Base-by-base conservation (phyloP, 2,329 filamentous ascomycete genomes). In the Colletotrichum sp. region DNA sequence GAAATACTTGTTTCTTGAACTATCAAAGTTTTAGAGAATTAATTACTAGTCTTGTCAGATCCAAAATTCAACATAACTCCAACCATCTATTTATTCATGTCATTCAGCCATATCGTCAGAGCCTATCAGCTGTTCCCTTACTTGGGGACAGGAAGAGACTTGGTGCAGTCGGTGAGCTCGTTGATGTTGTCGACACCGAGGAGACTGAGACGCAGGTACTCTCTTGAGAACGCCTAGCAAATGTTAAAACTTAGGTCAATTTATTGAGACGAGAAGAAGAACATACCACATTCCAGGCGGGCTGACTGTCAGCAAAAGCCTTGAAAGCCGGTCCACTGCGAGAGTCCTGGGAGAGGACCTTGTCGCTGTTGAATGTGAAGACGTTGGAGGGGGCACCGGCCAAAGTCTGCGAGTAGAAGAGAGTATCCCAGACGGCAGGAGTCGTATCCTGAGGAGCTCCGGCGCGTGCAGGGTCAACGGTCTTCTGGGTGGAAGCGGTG, bases 151-250 rank as follows among this genome's bases (percentile, higher is more conserved):
- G 87, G 90, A 6, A 91, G 82, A 3, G 88, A 88, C 77, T 87
- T 86, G 12, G 88, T 90, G 84, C 90, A 91, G 76, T 91, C 90
- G 13, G 86, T 89, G 57, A 91, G 81, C n/a, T 84, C 80, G 80
- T 91, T 91, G 80, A 91, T 88, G 79, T 90, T 90, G 78, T 89
- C 86, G 9, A 91, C 89, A 3, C 90, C 90, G 8, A 92, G 86
- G 4, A 91, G 82, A 48, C 87, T 89, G 25, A 92, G 82, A 15
- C 89, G 88, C 63, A 90, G 84, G 77, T 91, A 91, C 16, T 88
- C 89, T 48, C 84, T 84, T 5, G 89, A 86, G 66, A 89, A 91
- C 48, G 88, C 89, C 85, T 88, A 22, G 27, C 1, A 1, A 5
- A 9, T 8, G 8, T 77, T 36, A 77, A 72, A n/a, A 6, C 6